Evolutionary conservation across 2,329 filamentous ascomycete species (phyloP), one percentile per base, ranked within the genome.

Genomic region (Fusarium tjaetaba): DNA sequence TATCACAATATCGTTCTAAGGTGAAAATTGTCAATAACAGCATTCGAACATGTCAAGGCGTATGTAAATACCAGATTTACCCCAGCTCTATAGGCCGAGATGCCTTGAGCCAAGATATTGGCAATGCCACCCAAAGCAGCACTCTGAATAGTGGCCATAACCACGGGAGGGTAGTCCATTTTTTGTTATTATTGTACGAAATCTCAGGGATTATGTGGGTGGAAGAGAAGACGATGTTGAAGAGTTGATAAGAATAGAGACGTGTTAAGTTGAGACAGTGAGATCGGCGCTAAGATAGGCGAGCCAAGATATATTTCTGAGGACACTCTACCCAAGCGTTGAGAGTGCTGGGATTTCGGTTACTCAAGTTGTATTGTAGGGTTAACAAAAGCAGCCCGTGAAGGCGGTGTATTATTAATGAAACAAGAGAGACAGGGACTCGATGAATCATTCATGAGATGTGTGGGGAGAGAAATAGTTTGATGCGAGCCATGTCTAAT

Each of bases 91-190:
- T 92, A 91, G 13, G 91, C 88, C 13, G 87, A 87, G 68, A 96
- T 88, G 65, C 86, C 83, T 82, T 96, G 94, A 15, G 93, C 94
- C 53, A 96, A 82, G 32, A 95, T 79, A 78, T 94, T 95, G 69
- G 93, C 94, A 22, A 91, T 84, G 56, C 89, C 89, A 71, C 88
- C 89, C 41, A 96, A 86, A 38, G 90, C 79, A 28, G 89, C 88
- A 26, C 91, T 89, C 83, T 95, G 93, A 56, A 92, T 76, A 10
- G 90, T 92, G 38, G 89, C 88, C 58, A 82, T 85, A 32, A 90
- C 79, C 49, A 93, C 86, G 9, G 90, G 87, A 5, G 88, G 66
- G 4, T 70, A 84, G 11, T 73, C 63, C 80, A 82, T 81, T n/a
- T 36, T 26, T 61, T 63, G 36, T n/a, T 45, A 7, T 11, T 36